Evolutionary conservation across 352 stramenopile species (phyloP), one percentile per base, ranked within the genome.

Genomic region (Pythium grandisporangium): DNA sequence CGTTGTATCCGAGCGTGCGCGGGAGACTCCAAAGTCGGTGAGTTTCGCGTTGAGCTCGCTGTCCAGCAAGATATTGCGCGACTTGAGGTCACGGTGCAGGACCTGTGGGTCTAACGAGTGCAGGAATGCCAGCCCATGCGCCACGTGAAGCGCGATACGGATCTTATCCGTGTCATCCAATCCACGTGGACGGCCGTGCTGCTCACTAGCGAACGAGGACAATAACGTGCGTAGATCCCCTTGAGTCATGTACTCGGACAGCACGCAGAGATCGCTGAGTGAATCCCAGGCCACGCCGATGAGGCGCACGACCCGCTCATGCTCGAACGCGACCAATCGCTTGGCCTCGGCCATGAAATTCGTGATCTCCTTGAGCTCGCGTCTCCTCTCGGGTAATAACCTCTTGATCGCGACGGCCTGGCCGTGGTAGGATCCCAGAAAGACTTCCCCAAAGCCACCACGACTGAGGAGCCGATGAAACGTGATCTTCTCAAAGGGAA

Each of bases 301-400:
- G 30, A 86, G 81, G 16, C 42, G 46, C 3, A 86, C 66, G 35
- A 86, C 72, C 25, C 60, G 70, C 37, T 64, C 65, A 47, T 86
- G 73, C n/a, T 76, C 61, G 16, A 86, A 43, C 24, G 57, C 55
- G 2, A 68, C 61, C 51, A 81, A 59, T 17, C 79, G 44, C 42
- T 76, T 66, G 11, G 66, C 63, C 38, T 86, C 73, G 5, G 45
- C 42, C 5, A 78, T 57, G 12, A 83, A 61, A 2, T 51, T 62
- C 13, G 61, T 47, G 42, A 83, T 76, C 27, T 78, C 50, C 16
- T 39, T 53, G 33, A 66, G 63, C 23, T 70, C 44, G 25, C 70
- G 54, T 25, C 64, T 51, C 4, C 50, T 67, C 29, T 70, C 64
- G 0, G 62, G 64, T 7, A 80, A 35, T n/a, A 80, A 23, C 21